These are phyloP conservation scores for Cubamyces lactineus DNA, from an alignment of 768 basidiomycete genomes.

Conservation along the genomic window DNA sequence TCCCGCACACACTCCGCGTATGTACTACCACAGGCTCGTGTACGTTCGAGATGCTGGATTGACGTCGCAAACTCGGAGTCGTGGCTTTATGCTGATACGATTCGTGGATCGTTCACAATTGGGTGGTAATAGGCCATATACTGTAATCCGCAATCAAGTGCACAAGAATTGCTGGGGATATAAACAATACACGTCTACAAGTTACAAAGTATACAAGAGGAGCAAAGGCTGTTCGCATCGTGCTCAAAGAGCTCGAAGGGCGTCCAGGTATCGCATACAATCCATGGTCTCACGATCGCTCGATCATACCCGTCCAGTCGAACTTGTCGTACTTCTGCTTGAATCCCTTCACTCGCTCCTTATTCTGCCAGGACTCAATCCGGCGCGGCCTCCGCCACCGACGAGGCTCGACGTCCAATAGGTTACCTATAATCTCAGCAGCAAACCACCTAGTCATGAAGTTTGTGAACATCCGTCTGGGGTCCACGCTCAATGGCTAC, in stretches of 20 bases:
- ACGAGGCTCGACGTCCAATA: constrained; percentile 85
- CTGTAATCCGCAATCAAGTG: too few relatives aligned
- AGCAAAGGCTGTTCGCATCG: background rate
- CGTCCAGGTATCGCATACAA: background rate
- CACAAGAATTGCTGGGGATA: too few relatives aligned
- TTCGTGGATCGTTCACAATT: too few relatives aligned
- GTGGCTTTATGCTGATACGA: too few relatives aligned
- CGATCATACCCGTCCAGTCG: constrained; percentile 83
- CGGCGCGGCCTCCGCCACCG: constrained; percentile 82
- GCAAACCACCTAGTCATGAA: constrained; percentile 77
- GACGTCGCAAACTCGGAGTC: too few relatives aligned
- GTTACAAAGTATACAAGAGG: too few relatives aligned
- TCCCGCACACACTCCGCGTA: too few relatives aligned
- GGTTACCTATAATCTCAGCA: constrained; percentile 90
- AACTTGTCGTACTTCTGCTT: constrained; percentile 76
- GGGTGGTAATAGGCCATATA: too few relatives aligned
- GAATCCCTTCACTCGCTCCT: constrained; percentile 68
- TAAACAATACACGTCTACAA: too few relatives aligned
- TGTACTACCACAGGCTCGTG: too few relatives aligned
- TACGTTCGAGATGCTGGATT: too few relatives aligned
- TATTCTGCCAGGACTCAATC: constrained; percentile 71
- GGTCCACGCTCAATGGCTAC: constrained; percentile 29
- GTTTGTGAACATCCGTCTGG: background rate
- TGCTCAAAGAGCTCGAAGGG: background rate
- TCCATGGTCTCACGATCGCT: constrained; percentile 30